Percentiles rank a stretch among this genome's conserved stretches.
Conservation (phyloP, 2,329 filamentous ascomycete species). For the Colletotrichum somersetense region DNA sequence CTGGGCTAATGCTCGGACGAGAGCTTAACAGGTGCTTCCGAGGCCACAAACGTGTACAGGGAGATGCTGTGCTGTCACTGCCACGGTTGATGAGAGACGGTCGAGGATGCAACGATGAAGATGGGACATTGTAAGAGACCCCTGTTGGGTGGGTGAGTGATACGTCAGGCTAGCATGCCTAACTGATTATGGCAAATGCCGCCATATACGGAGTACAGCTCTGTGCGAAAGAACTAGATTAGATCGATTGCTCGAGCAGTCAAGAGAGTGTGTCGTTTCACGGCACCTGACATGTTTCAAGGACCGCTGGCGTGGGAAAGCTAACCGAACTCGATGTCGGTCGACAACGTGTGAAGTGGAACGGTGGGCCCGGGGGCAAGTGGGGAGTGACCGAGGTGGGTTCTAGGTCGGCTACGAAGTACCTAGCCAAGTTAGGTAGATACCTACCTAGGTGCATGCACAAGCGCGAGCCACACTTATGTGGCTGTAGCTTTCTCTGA, state of each 20-base stretch:
- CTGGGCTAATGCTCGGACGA: conserved; percentile 13
- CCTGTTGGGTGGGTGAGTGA: neutral
- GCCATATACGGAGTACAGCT: conserved; percentile 5
- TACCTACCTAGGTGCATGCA: neutral
- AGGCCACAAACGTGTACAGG: neutral
- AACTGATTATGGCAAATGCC: conserved; percentile 7
- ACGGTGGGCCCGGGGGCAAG: conserved; percentile 5
- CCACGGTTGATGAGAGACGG: neutral
- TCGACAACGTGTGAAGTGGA: conserved; percentile 14
- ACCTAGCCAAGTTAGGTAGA: no score
- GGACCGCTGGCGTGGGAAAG: conserved; percentile 10
- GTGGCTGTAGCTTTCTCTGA: conserved; percentile 36
- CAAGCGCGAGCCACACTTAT: conserved; percentile 11
- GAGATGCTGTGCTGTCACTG: neutral
- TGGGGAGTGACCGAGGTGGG: conserved; percentile 3
- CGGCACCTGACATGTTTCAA: conserved; percentile 40
- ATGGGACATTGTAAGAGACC: neutral
- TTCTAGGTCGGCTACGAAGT: no score
- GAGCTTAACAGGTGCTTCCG: neutral
- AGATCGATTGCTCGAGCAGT: conserved; percentile 19
- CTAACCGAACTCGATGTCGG: conserved; percentile 17
- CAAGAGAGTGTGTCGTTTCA: conserved; percentile 26
- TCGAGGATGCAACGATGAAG: conserved; percentile 13
- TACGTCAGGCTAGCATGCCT: conserved; percentile 3
- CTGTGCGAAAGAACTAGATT: conserved; percentile 9